Base-by-base conservation (phyloP, 1,284 basidiomycete genomes). In the Inonotus obliquus region DNA sequence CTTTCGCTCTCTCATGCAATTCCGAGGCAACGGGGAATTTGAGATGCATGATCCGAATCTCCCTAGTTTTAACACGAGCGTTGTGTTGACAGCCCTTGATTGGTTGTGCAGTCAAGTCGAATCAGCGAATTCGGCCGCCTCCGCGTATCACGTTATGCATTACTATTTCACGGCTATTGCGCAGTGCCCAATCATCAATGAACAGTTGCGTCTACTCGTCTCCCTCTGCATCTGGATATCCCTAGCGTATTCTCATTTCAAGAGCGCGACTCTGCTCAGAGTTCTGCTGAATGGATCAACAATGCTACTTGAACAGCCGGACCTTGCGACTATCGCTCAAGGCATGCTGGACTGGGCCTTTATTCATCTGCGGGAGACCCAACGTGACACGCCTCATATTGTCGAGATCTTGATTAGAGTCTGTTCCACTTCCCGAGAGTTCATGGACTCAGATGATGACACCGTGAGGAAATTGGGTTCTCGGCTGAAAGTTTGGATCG, bases 311-410 rank as follows among this genome's bases (percentile, higher is more conserved):
- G 71, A 75, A 0, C 86, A 93, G 67, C 74, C 75, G 13, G 92
- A 95, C 68, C 79, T 97, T 5, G 81, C 81, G 10, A 77, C 76
- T 29, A 77, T 85, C 4, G 87, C 89, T 0, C 83, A 91, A 65
- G 89, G 88, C 0, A 81, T 96, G 52, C 75, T 96, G 14, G 81
- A 86, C 57, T 95, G 92, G 90, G 82, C 82, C 0, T 86, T 95
- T 63, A 74, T 75, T 11, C 72, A 78, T 29, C 86, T 85, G 68
- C 70, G 74, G 45, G 70, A 67, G 52, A 67, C 69, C 7, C 70
- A 67, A 4, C 68, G 74, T 54, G 76, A 75, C 38, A 80, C 85
- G 66, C 72, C 76, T 57, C 77, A 78, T 29, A 74, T 92, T 56
- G 77, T 87, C n/a, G 83, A 88, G 65, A 76, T 86, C 54, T 72